Evolutionary conservation across 768 basidiomycete species (phyloP).

Genomic region (Hortiboletus campestris): DNA sequence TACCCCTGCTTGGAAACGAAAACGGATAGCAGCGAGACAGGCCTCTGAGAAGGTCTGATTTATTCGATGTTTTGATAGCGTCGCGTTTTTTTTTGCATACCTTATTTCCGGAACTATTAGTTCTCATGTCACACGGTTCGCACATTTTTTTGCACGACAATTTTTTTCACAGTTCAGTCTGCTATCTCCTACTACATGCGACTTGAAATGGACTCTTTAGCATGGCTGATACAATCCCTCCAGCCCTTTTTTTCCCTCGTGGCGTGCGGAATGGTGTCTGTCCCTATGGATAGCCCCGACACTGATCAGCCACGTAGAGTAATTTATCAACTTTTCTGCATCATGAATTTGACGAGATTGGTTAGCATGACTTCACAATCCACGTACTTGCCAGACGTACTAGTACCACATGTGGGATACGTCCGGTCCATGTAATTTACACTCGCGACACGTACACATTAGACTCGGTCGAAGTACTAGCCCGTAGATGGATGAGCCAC

Average conservation of each 20-base stretch:
- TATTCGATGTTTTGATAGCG: constrained; percentile 14
- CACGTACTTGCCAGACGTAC: background rate
- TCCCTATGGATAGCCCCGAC: background rate
- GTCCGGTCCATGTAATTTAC: background rate
- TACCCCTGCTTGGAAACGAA: constrained; percentile 32
- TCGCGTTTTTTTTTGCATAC: constrained; percentile 16
- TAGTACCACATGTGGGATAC: background rate
- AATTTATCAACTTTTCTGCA: constrained; percentile 18
- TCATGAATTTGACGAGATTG: background rate
- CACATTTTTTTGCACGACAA: constrained; percentile 1
- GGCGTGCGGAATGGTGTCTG: background rate
- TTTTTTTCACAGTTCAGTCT: background rate
- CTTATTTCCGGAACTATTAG: constrained; percentile 19
- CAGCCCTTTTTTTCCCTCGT: background rate
- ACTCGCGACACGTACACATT: background rate
- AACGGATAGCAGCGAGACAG: constrained; percentile 26
- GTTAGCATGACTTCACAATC: background rate
- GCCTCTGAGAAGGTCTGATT: constrained; percentile 23
- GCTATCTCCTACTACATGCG: background rate
- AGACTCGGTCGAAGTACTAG: background rate
- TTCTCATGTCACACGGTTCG: constrained; percentile 1
- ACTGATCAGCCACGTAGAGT: constrained; percentile 15
- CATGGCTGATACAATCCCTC: background rate
- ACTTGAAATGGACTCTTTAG: constrained; percentile 13
- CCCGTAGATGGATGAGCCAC: no score